A percentile compares a stretch with the other conserved stretches of the same genome.
Evolutionary conservation across 2,329 filamentous ascomycete genomes (phyloP).

Genomic region (Colletotrichum brevisporum): DNA sequence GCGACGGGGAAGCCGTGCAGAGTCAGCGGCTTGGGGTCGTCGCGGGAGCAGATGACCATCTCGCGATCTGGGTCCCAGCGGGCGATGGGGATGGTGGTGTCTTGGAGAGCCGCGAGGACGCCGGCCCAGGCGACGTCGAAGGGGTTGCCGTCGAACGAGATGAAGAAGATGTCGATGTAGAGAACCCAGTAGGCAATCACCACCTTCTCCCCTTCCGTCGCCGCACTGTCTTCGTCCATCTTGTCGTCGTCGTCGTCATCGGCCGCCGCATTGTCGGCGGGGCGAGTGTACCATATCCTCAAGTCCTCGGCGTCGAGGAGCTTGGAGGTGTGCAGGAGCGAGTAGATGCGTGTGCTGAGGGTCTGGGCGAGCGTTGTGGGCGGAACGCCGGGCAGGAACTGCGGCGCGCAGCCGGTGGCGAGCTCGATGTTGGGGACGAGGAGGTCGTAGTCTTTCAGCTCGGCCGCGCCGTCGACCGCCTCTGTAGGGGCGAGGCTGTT

Average conservation of each 20-base stretch:
- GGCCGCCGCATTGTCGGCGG: constrained; percentile 62
- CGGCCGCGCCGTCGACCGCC: constrained; percentile 50
- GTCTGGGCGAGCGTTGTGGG: constrained; percentile 87
- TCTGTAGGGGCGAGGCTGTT: constrained; percentile 45
- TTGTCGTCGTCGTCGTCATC: constrained; percentile 55
- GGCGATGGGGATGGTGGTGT: constrained; percentile 83
- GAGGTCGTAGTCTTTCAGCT: constrained; percentile 76
- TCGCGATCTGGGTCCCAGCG: constrained; percentile 89
- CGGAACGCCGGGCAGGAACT: constrained; percentile 86
- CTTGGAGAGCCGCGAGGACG: constrained; percentile 82
- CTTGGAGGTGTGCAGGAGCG: constrained; percentile 79
- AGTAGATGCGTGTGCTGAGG: constrained; percentile 84
- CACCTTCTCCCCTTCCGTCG: constrained; percentile 48
- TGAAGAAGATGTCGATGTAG: constrained; percentile 95
- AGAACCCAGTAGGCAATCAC: constrained; percentile 94
- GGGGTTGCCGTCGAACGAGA: constrained; percentile 91
- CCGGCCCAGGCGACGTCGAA: constrained; percentile 94
- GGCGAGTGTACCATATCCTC: constrained; percentile 77
- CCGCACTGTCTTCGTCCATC: constrained; percentile 52
- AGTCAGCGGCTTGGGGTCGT: constrained; percentile 68
- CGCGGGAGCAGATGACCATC: constrained; percentile 79
- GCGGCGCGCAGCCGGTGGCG: constrained; percentile 89
- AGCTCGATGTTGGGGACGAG: constrained; percentile 95
- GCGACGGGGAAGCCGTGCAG: constrained; percentile 80
- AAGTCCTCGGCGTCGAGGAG: constrained; percentile 78